Evolutionary conservation across 257 asterid genomes (phyloP), one percentile per base, ranked within the genome.

Genomic region (Penstemon newberryi): DNA sequence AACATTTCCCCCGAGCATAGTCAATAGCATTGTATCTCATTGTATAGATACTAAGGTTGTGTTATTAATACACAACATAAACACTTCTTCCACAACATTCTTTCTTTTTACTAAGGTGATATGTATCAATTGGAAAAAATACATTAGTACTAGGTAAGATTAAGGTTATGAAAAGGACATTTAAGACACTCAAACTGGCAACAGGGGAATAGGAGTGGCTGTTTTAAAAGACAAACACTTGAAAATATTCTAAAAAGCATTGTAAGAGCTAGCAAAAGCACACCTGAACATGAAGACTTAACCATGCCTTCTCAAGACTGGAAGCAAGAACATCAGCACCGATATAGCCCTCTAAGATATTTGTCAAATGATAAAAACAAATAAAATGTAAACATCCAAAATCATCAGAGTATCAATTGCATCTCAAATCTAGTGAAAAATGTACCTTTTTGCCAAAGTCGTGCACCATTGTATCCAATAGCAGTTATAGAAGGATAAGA

Each of bases 231-330:
- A 66, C 66, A 62, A 2, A 56, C 41, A 63, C 62, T 33, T 52
- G 44, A 56, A 75, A 69, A 46, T 65, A 66, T 57, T 64, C 56
- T n/a, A 59, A 44, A 11, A 19, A 54, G 58, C 55, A 60, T 57
- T 50, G 44, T 55, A 69, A 55, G 63, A 15, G 52, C 63, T 54
- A 70, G 63, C 56, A 66, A 60, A 69, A 63, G 49, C 78, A 63
- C 77, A 90, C 99, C 96, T 90, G 96, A 73, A 93, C 75, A 75
- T 90, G 97, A 82, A 90, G 94, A 78, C 89, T 84, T 79, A 90
- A 73, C 99, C 99, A 90, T 65, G 92, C 89, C 79, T 82, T 90
- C 89, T 90, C 91, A 63, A 93, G 84, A 70, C 85, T 83, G 74
- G 96, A 85, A 19, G 86, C 83, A 60, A 93, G 83, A 82, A 72